Conservation (phyloP, 148 eudicot species). For the Linanthus parryae region DNA sequence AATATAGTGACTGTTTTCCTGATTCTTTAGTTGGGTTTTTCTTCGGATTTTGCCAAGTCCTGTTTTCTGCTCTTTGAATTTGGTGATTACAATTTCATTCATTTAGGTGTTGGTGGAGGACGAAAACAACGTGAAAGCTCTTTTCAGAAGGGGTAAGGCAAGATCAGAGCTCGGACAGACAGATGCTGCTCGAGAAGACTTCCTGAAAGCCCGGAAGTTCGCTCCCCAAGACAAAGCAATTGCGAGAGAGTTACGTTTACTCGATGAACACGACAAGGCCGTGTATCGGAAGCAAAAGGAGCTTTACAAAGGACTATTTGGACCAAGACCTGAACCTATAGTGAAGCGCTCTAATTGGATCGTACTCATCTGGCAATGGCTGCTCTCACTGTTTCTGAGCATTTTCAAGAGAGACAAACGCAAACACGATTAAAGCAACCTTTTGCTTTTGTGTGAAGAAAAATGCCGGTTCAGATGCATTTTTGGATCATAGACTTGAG, state of each 20-base stretch:
- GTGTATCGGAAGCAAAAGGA: slow-evolving; percentile 60
- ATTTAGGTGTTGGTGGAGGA: slow-evolving; percentile 88
- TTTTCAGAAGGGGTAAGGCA: slow-evolving; percentile 90
- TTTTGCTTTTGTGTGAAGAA: neutral
- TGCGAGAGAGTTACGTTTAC: slow-evolving; percentile 50
- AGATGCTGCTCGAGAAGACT: slow-evolving; percentile 87
- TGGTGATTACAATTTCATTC: too few relatives aligned
- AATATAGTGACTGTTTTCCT: too few relatives aligned
- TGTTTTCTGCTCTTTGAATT: too few relatives aligned
- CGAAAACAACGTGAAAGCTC: slow-evolving; percentile 77
- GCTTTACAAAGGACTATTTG: slow-evolving; percentile 85
- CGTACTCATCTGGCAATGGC: slow-evolving; percentile 68
- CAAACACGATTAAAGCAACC: slow-evolving; percentile 38
- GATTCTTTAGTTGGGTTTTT: too few relatives aligned
- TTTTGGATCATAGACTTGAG: neutral
- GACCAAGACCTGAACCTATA: slow-evolving; percentile 75
- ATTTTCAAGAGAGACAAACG: slow-evolving; percentile 39
- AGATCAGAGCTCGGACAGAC: slow-evolving; percentile 92
- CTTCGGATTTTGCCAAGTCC: too few relatives aligned
- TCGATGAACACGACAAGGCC: slow-evolving; percentile 69
- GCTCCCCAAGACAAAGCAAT: slow-evolving; percentile 88
- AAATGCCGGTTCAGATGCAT: neutral
- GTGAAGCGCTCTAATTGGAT: slow-evolving; percentile 46
- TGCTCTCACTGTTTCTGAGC: slow-evolving; percentile 44
- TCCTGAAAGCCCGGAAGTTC: slow-evolving; percentile 69